phyloP scores from a whole-genome alignment of 306 rosid genomes.

The Quercus glauca region DNA sequence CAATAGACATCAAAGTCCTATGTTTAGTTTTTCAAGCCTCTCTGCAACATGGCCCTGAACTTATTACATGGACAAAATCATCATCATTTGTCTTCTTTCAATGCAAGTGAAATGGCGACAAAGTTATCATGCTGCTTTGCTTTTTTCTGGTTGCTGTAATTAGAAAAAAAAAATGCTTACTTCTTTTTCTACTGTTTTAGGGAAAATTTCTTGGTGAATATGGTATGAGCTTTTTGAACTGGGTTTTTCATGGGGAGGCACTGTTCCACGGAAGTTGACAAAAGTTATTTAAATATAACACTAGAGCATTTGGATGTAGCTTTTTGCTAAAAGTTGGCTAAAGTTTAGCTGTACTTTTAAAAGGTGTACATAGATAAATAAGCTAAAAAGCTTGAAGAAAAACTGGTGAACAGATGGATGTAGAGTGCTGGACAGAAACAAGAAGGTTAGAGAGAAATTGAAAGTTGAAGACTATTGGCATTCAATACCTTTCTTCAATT shows the following conservation, averaged over 20 bases:
- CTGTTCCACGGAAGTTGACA: conserved; percentile 14
- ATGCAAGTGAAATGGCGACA: neutral
- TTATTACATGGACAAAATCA: neutral
- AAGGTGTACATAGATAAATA: too few species aligned
- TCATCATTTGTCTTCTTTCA: neutral
- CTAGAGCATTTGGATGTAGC: too few species aligned
- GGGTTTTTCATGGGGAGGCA: conserved; percentile 47
- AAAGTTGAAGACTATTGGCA: conserved; percentile 21
- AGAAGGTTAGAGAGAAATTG: conserved; percentile 35
- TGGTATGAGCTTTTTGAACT: conserved; percentile 32
- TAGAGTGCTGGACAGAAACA: conserved; percentile 47
- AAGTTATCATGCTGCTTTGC: neutral
- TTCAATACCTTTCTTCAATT: neutral
- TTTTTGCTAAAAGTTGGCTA: too few species aligned
- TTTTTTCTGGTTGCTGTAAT: neutral
- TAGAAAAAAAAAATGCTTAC: neutral
- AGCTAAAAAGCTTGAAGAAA: too few species aligned
- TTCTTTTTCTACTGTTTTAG: conserved; percentile 22
- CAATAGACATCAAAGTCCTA: neutral
- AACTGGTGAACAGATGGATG: conserved; percentile 44
- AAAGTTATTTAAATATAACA: conserved; percentile 7
- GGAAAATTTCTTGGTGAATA: conserved; percentile 28
- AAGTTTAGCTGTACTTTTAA: too few species aligned
- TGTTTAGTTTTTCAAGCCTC: neutral
- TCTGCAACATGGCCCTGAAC: neutral